A percentile compares a stretch with the other conserved stretches of the same genome.
phyloP scores from a whole-genome alignment of 768 basidiomycete species.

The Tricholoma matsutake region DNA sequence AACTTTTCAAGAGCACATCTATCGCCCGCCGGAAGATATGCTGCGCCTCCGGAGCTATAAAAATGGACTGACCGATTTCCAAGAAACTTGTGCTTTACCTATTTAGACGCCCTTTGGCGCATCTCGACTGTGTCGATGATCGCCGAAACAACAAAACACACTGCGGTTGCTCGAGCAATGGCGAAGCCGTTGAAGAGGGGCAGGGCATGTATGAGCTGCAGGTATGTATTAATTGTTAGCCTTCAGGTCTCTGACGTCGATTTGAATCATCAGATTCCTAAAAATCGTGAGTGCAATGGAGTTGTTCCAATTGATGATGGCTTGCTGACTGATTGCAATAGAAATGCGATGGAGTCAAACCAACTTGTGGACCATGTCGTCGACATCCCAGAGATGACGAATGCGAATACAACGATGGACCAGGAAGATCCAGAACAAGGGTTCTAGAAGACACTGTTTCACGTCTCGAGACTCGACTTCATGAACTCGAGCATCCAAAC shows the following conservation, averaged over 20 bases:
- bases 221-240: conserved; percentile 28
- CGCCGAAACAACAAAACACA: conserved; percentile 32
- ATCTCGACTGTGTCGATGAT: conserved; percentile 35
- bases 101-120: conserved; percentile 25
- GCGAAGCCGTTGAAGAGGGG: conserved; percentile 49
- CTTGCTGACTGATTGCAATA: conserved; percentile 18
- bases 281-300: conserved; percentile 41
- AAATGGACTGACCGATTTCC: conserved; percentile 26
- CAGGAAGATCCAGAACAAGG: conserved; percentile 56
- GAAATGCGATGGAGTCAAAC: conserved; percentile 69
- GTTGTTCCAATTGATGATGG: conserved; percentile 1
- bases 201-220: conserved; percentile 54
- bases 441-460: conserved; percentile 57
- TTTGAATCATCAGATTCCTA: conserved; percentile 34
- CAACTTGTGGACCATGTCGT: conserved; percentile 62
- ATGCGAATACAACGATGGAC: conserved; percentile 70
- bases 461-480: conserved; percentile 52
- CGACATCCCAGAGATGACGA: conserved; percentile 59
- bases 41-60: conserved; percentile 30
- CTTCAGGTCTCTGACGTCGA: conserved; percentile 1
- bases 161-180: conserved; percentile 25
- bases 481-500: conserved; percentile 54
- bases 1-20: not conserved
- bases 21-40: not conserved
- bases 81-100: conserved; percentile 32